These are phyloP conservation scores for Termitomyces sp. DNA, from an alignment of 768 basidiomycete genomes.

Conservation along the genomic window DNA sequence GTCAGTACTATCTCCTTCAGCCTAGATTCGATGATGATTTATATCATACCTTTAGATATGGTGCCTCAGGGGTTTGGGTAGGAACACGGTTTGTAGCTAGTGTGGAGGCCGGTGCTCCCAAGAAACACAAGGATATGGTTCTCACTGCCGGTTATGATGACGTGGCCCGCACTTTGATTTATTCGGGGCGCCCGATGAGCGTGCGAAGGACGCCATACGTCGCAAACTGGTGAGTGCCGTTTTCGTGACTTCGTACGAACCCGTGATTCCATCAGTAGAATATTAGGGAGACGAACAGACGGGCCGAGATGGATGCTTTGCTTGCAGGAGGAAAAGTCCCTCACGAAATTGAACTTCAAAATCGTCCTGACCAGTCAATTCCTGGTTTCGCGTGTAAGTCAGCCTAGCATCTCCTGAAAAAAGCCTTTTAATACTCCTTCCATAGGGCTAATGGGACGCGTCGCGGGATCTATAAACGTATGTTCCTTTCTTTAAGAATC, in stretches of 20 bases:
- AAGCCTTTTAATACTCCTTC: neutral
- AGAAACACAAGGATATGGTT: slow-evolving; percentile 63
- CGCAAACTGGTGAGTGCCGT: slow-evolving; percentile 49
- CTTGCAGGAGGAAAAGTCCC: slow-evolving; percentile 65
- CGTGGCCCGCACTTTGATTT: slow-evolving; percentile 62
- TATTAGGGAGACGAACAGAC: slow-evolving; percentile 55
- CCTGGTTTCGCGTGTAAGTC: slow-evolving; percentile 55
- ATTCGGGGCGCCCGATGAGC: slow-evolving; percentile 74
- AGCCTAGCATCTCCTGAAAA: neutral
- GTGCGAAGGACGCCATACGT: slow-evolving; percentile 82
- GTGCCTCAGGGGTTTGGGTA: slow-evolving; percentile 84
- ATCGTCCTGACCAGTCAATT: slow-evolving; percentile 59
- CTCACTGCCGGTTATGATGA: slow-evolving; percentile 74
- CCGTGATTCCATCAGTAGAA: neutral
- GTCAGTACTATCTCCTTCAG: slow-evolving; percentile 26
- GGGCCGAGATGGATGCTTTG: slow-evolving; percentile 52
- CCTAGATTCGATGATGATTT: neutral
- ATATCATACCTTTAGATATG: slow-evolving; percentile 42
- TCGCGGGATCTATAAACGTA: slow-evolving; percentile 65
- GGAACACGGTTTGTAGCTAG: slow-evolving; percentile 84
- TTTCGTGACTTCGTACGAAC: neutral
- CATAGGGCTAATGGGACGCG: slow-evolving; percentile 76
- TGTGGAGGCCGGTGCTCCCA: slow-evolving; percentile 74
- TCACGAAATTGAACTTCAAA: slow-evolving; percentile 65
- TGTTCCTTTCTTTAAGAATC: slow-evolving; percentile 8